Base-by-base conservation (phyloP, 371 early-diverging fungal species). In the Zychaea mexicana region DNA sequence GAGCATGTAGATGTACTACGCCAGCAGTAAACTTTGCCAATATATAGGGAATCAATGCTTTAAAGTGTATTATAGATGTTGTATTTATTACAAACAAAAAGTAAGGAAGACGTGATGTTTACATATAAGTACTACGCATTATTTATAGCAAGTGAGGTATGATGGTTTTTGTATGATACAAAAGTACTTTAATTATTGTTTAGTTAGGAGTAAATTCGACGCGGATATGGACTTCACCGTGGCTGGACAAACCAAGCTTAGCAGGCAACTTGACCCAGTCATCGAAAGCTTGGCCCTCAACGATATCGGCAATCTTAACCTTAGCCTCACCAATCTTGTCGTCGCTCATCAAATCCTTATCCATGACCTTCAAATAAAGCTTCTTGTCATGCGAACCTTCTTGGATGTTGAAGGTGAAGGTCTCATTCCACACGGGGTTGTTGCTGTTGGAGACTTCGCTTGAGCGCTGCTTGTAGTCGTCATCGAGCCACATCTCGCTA, bases 351-450 rank as follows among this genome's bases (percentile, higher is more conserved):
- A 56, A 3, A 55, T 79, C 80, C 64, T 75, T 74, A 63, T 79
- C 80, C 10, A 62, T 33, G 36, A 79, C 77, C 62, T 74, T 65
- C 33, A 77, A 60, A 24, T 74, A 61, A 26, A 79, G 58, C 57
- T 75, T 73, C 57, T 79, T 74, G 38, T 45, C 57, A 30, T 65
- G 65, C 13, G 69, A 67, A 24, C 73, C 72, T 60, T 68, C 58
- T 0, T 54, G 56, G 31, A 79, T 64, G 49, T 68, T 72, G 66
- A 79, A 79, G 17, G 72, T 68, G 59, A 79, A 79, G 4, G 77
- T 72, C 64, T 75, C 70, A 63, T 79, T 71, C 68, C 69, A 79
- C 30, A 74, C 77, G 17, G 80, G 80, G 47, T 76, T 66, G 56
- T 76, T 77, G 24, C 68, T 67, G 55, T 65, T 65, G 47, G 56